Base-by-base conservation (phyloP, 169 alveolate genomes). In the Besnoitia besnoiti region DNA sequence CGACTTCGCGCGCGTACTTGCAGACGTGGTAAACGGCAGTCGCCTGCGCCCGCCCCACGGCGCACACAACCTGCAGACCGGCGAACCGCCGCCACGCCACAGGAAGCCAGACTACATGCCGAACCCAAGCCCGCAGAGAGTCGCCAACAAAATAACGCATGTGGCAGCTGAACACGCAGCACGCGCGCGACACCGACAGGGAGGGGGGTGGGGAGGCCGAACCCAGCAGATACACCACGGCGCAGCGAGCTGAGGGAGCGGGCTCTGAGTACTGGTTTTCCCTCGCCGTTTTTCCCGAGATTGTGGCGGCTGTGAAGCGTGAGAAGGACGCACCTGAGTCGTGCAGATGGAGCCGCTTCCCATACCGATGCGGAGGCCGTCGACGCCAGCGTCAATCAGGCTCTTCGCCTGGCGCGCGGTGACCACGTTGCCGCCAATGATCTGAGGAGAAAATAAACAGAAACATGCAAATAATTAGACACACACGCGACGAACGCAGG, bases 331-430 rank as follows among this genome's bases (percentile, higher is more conserved):
- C 24, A 94, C 98, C 91, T 97, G 98, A 0, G 99, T 98, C 50
- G 99, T 98, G 95, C 99, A 98, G 59, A 98, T 98, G 91, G 99
- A 98, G 35, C 99, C 99, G 75, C 98, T 96, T 16, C 99, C 99
- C 98, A 98, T 98, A 19, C 99, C 95, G 75, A 94, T 92, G 39
- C 96, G 95, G 55, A 95, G 85, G 33, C 94, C 95, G 75, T 94
- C 95, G 19, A 85, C 95, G 12, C 97, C 97, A 8, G 95, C 95
- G 62, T 95, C 96, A 49, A 94, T 88, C 46, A 94, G 94, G 85
- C 95, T 94, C 95, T 96, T 96, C 5, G 99, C 98, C 90, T 97
- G 98, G 49, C 96, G 95, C 55, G 95, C 97, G 8, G 99, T 97
- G 47, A 98, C 99, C 37, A 98, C 99, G 90, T 98, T 98, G 40